A percentile compares a stretch with the other conserved stretches of the same genome.
These are phyloP conservation scores for Sporothrix schenckii DNA, from an alignment of 2,329 filamentous ascomycete genomes.

Conservation along the genomic window DNA sequence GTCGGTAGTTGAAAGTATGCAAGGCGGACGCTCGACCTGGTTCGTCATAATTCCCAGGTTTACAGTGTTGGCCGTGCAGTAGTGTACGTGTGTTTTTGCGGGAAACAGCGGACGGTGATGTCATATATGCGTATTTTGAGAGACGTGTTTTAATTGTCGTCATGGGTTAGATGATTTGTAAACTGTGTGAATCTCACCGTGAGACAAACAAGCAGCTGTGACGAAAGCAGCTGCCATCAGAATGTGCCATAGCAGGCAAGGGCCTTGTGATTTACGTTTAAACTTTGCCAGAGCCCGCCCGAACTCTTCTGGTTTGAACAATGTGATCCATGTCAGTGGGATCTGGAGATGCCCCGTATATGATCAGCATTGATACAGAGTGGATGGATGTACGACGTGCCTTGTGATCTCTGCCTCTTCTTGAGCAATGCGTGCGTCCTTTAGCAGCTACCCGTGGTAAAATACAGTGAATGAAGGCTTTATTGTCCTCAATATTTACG, in stretches of 20 bases:
- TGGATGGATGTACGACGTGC: background rate
- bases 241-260: background rate
- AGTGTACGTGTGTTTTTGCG: too few species aligned
- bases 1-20: background rate
- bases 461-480: too few species aligned
- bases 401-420: background rate
- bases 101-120: too few species aligned
- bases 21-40: background rate
- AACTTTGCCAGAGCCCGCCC: background rate
- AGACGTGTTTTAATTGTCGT: too few species aligned
- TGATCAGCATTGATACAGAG: conserved; percentile 1
- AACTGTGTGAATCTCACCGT: background rate
- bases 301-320: background rate
- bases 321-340: background rate
- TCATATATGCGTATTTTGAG: too few species aligned
- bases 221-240: background rate
- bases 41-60: background rate
- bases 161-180: background rate
- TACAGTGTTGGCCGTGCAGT: background rate
- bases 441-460: background rate
- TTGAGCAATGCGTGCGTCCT: background rate
- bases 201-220: background rate
- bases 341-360: conserved; percentile 17
- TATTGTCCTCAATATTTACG: too few species aligned
- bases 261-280: background rate